Evolutionary conservation across 768 basidiomycete genomes (phyloP).

Genomic region (Mycena rebaudengoi): DNA sequence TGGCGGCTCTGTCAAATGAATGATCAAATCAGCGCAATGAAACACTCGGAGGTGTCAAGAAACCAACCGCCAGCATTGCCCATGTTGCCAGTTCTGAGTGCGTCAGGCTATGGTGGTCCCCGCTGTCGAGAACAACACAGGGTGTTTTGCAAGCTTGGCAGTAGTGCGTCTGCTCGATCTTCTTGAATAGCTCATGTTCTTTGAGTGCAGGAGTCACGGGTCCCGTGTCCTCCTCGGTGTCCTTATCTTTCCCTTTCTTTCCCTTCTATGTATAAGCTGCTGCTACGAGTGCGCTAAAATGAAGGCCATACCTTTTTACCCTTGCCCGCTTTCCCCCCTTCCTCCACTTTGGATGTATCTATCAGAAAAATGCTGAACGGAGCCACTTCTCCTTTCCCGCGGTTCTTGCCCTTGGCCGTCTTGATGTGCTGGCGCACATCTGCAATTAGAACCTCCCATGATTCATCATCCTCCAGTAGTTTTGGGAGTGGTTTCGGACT

Average conservation of each 20-base stretch:
- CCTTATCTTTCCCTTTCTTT: not conserved
- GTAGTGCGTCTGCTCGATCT: not conserved
- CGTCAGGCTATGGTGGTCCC: not conserved
- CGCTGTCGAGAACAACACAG: not conserved
- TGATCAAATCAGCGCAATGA: not conserved
- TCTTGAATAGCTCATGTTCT: not conserved
- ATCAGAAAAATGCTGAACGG: not conserved
- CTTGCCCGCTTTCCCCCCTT: not conserved
- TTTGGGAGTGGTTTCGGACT: conserved; percentile 5
- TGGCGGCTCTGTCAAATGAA: not conserved
- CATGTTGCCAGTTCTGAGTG: not conserved
- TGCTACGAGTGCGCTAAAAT: not conserved
- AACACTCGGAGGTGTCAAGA: too few species aligned
- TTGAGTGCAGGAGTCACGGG: not conserved
- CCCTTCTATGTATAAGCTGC: not conserved
- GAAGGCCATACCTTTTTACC: not conserved
- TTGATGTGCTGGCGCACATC: not conserved
- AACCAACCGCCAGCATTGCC: not conserved
- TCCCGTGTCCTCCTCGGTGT: not conserved
- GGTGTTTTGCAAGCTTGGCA: not conserved
- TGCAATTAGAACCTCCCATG: not conserved
- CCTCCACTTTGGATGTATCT: not conserved
- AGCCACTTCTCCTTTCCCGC: not conserved
- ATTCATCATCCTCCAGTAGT: not conserved
- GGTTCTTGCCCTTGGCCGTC: not conserved